These are phyloP conservation scores for Beauveria scarabaeidicola DNA, from an alignment of 2,329 filamentous ascomycete genomes.

Conservation along the genomic window DNA sequence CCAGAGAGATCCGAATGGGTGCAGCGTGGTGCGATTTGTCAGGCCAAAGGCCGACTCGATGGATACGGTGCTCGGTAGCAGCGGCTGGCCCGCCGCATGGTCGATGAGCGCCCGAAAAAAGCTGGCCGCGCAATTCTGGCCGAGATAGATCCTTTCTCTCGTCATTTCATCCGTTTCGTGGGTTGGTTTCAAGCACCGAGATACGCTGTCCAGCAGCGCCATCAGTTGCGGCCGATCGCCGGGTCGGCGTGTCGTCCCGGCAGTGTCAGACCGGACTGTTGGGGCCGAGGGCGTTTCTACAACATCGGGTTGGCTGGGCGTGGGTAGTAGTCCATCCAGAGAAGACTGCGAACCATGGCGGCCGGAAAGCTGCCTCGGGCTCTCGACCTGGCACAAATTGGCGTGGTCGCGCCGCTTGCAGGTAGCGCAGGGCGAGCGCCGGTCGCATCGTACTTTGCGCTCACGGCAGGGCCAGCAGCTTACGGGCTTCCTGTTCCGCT, in stretches of 20 bases:
- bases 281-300: background rate
- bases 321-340: background rate
- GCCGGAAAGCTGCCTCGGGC: background rate
- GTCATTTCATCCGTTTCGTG: background rate
- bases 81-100: background rate
- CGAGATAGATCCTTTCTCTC: background rate
- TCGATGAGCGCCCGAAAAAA: background rate
- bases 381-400: background rate
- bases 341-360: background rate
- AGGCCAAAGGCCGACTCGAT: conserved; percentile 4
- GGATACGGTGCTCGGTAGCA: background rate
- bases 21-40: background rate
- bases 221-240: background rate
- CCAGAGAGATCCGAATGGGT: background rate
- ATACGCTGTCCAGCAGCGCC: background rate
- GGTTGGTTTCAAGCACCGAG: background rate
- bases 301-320: background rate
- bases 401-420: background rate
- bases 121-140: background rate
- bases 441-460: background rate
- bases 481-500: background rate
- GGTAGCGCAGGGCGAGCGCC: background rate
- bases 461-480: conserved; percentile 1
- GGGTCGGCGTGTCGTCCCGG: background rate
- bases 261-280: background rate